phyloP scores from a whole-genome alignment of 352 stramenopile species.

The Blastocystis sp. region DNA sequence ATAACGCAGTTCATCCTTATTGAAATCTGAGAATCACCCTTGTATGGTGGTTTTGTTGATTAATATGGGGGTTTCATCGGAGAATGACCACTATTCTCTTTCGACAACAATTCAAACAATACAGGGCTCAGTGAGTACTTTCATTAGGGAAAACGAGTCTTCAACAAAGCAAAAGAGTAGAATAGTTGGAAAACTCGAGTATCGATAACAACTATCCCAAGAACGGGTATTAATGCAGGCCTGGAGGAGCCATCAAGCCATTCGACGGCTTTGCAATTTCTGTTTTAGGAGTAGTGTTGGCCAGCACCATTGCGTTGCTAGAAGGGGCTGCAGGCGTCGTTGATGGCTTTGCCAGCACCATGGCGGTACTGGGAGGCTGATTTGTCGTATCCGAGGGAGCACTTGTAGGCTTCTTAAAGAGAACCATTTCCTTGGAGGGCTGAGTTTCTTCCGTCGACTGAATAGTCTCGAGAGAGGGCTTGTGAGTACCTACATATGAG shows the following conservation, averaged over 20 bases:
- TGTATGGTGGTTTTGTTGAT: too few relatives aligned
- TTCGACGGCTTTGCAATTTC: background rate
- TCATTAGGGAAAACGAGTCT: too few relatives aligned
- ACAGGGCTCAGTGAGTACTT: too few relatives aligned
- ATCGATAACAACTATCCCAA: slow-evolving; percentile 19
- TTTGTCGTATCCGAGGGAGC: background rate
- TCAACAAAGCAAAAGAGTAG: background rate
- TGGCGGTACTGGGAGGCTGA: background rate
- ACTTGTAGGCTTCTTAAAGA: slow-evolving; percentile 28
- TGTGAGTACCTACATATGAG: slow-evolving; percentile 9
- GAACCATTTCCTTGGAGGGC: slow-evolving; percentile 36
- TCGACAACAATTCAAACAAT: too few relatives aligned
- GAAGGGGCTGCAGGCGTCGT: background rate
- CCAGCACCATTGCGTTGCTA: background rate
- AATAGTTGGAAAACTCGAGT: slow-evolving; percentile 27
- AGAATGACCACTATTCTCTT: too few relatives aligned
- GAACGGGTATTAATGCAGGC: slow-evolving; percentile 16
- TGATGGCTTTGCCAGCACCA: slow-evolving; percentile 3
- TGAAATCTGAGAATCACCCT: too few relatives aligned
- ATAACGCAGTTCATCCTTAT: too few relatives aligned
- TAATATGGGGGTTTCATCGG: too few relatives aligned
- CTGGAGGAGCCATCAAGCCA: slow-evolving; percentile 6
- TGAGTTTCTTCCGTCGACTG: background rate
- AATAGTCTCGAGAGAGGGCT: background rate
- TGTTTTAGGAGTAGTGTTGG: background rate